Conservation (phyloP, 768 basidiomycete species). For the Grammothele lineata region DNA sequence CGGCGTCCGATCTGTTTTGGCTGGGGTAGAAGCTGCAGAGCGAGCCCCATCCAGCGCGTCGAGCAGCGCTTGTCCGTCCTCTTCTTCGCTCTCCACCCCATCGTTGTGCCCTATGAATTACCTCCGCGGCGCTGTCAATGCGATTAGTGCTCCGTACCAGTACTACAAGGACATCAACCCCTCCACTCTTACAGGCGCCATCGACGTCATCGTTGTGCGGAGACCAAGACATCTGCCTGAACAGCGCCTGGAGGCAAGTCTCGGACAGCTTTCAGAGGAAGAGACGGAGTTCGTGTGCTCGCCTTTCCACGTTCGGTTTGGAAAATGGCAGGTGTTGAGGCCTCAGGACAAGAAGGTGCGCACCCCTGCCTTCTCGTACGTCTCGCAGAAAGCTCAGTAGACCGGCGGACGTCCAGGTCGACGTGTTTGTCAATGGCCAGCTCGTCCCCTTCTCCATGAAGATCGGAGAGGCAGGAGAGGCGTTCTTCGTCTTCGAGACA, state of each 20-base stretch:
- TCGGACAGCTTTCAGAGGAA: conserved; percentile 27
- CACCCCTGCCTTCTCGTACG: too few species aligned
- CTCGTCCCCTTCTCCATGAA: conserved; percentile 95
- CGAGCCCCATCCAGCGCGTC: too few species aligned
- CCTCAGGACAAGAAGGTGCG: conserved; percentile 90
- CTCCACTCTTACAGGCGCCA: conserved; percentile 94
- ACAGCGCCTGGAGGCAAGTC: conserved; percentile 2
- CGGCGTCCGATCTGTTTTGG: neutral
- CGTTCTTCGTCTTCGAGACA: conserved; percentile 98
- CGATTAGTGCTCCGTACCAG: conserved; percentile 82
- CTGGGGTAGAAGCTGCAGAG: conserved; percentile 10
- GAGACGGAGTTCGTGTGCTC: conserved; percentile 78
- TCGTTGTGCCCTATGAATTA: conserved; percentile 63
- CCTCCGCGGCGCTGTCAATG: conserved; percentile 79
- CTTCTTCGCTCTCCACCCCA: neutral
- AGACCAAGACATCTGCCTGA: conserved; percentile 36
- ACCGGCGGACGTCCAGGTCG: conserved; percentile 62
- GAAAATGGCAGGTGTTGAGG: conserved; percentile 92
- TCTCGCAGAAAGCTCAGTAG: too few species aligned
- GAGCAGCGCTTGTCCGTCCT: conserved; percentile 1
- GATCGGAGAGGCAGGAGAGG: conserved; percentile 97
- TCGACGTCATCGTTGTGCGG: conserved; percentile 96
- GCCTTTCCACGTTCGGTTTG: conserved; percentile 96
- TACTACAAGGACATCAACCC: conserved; percentile 95
- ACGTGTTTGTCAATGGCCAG: conserved; percentile 81